Percentiles rank a stretch among this genome's conserved stretches.
Conservation (phyloP, 352 stramenopile genomes). For the Phytophthora cryptogea region DNA sequence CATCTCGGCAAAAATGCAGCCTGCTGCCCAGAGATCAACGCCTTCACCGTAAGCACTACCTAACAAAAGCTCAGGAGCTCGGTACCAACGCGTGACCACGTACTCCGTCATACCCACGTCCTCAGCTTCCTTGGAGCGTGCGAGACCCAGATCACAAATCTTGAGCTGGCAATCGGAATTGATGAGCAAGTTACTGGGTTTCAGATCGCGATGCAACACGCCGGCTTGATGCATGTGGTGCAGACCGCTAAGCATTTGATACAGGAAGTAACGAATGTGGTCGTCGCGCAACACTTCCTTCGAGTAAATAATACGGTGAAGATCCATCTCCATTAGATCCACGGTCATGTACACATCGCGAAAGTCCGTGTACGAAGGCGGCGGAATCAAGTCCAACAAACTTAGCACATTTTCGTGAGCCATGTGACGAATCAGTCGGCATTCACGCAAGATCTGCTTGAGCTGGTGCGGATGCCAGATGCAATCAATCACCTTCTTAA, state of each 20-base stretch:
- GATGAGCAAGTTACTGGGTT: slow-evolving; percentile 88
- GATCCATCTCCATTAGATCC: slow-evolving; percentile 93
- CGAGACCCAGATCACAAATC: slow-evolving; percentile 96
- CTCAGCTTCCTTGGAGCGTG: slow-evolving; percentile 85
- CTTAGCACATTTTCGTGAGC: slow-evolving; percentile 86
- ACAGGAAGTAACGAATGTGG: slow-evolving; percentile 94
- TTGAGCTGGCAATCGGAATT: slow-evolving; percentile 96
- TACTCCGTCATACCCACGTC: slow-evolving; percentile 93
- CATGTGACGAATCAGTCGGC: slow-evolving; percentile 85
- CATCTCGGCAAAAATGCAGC: slow-evolving; percentile 91
- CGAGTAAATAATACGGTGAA: slow-evolving; percentile 93
- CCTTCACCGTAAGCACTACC: slow-evolving; percentile 84
- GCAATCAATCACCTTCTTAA: slow-evolving; percentile 93
- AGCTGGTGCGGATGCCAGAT: slow-evolving; percentile 90
- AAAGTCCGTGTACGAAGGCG: slow-evolving; percentile 84
- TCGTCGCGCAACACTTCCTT: slow-evolving; percentile 92
- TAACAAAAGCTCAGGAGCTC: slow-evolving; percentile 83
- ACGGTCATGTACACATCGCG: slow-evolving; percentile 91
- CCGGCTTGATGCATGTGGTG: slow-evolving; percentile 88
- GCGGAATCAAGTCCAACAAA: slow-evolving; percentile 84
- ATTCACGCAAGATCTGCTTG: slow-evolving; percentile 90
- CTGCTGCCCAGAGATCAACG: slow-evolving; percentile 86
- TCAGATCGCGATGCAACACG: slow-evolving; percentile 86
- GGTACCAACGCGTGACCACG: slow-evolving; percentile 91
- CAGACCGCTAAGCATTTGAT: slow-evolving; percentile 91